Percentiles rank a stretch among this genome's conserved stretches.
These are phyloP conservation scores for Corchorus capsularis DNA, from an alignment of 345 rosid genomes.

Conservation along the genomic window DNA sequence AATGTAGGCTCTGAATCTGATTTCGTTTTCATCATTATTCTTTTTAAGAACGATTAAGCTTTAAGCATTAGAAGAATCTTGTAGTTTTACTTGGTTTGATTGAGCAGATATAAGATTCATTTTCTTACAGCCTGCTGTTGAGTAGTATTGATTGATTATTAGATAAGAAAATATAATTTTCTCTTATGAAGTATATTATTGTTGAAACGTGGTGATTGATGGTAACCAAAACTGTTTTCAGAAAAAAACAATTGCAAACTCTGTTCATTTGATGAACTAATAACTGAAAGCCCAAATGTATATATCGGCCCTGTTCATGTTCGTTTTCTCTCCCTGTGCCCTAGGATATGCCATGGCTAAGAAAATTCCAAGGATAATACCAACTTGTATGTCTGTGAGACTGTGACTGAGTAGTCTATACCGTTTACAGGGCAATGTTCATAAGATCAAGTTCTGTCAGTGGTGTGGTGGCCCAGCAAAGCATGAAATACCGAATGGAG, in stretches of 20 bases:
- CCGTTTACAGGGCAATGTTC: conserved; percentile 52
- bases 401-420: neutral
- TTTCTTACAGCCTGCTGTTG: neutral
- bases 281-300: conserved; percentile 5
- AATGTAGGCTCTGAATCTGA: conserved; percentile 1
- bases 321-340: neutral
- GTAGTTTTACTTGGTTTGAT: neutral
- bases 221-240: neutral
- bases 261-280: conserved; percentile 7
- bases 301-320: neutral
- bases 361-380: neutral
- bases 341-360: neutral
- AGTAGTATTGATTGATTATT: neutral
- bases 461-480: conserved; percentile 97
- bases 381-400: neutral
- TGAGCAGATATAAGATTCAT: neutral
- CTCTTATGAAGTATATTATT: neutral
- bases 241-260: neutral
- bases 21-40: neutral
- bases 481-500: conserved; percentile 88
- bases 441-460: conserved; percentile 85
- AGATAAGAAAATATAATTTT: neutral
- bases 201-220: conserved; percentile 5
- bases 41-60: neutral
- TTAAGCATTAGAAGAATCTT: conserved; percentile 7